Conservation (phyloP, 371 early-diverging fungal species). For the Mucor racemosus region DNA sequence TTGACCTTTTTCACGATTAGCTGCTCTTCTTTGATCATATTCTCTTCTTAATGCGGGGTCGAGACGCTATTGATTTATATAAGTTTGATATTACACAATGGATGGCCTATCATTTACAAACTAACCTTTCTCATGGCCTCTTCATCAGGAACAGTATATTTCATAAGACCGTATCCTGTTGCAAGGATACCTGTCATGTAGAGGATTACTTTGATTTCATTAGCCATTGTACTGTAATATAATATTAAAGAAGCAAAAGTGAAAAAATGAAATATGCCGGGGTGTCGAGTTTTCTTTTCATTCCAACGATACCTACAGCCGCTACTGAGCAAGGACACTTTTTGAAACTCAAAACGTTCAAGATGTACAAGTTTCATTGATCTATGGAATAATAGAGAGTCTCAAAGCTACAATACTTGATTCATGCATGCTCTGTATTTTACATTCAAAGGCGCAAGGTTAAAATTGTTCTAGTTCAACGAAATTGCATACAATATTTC, state of each 20-base stretch:
- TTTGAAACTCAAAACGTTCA: neutral
- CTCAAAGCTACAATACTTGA: neutral
- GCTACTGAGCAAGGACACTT: neutral
- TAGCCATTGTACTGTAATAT: conserved; percentile 30
- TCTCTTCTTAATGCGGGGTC: conserved; percentile 39
- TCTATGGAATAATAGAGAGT: neutral
- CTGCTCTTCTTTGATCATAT: conserved; percentile 32
- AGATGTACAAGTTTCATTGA: too few relatives aligned
- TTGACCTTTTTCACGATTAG: conserved; percentile 32
- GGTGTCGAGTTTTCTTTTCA: neutral
- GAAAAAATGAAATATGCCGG: neutral
- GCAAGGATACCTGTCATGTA: conserved; percentile 49
- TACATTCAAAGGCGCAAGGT: too few relatives aligned
- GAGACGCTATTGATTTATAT: conserved; percentile 30
- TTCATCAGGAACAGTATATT: conserved; percentile 54
- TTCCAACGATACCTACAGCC: neutral
- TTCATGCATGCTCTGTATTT: neutral
- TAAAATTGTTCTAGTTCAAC: too few relatives aligned
- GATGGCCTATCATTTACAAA: neutral
- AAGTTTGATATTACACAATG: neutral
- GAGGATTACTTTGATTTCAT: conserved; percentile 43
- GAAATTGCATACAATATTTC: too few relatives aligned
- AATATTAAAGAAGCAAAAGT: conserved; percentile 3
- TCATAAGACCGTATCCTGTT: conserved; percentile 52
- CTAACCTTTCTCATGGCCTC: conserved; percentile 43